A percentile compares a stretch with the other conserved stretches of the same genome.
These are phyloP conservation scores for Hydnum rufescens DNA, from an alignment of 768 basidiomycete species.

Conservation along the genomic window DNA sequence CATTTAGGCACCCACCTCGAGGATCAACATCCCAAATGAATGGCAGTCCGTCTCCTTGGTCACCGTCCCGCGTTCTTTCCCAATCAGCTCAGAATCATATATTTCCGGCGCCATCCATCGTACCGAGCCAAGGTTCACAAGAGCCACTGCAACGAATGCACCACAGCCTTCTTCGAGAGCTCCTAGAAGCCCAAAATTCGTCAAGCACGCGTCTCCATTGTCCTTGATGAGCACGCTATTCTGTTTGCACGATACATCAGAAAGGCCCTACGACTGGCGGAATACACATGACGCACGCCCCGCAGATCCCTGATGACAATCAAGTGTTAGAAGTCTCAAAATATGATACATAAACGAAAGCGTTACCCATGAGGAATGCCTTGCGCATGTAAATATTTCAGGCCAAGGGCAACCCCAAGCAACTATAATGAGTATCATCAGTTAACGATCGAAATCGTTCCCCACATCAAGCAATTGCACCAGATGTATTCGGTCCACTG, in stretches of 20 bases:
- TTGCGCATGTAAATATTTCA: background rate
- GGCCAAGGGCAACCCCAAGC: background rate
- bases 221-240: constrained; percentile 22
- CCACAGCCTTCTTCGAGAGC: constrained; percentile 21
- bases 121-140: constrained; percentile 15
- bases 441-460: no score
- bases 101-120: constrained; percentile 26
- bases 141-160: constrained; percentile 17
- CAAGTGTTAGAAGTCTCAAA: background rate
- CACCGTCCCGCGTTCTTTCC: background rate
- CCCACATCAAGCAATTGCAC: background rate
- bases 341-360: background rate
- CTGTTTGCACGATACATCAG: constrained; percentile 12
- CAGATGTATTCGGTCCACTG: background rate
- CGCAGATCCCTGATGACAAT: background rate
- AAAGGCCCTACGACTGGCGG: background rate
- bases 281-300: background rate
- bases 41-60: background rate
- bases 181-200: constrained; percentile 25
- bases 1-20: background rate
- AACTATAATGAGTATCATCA: background rate
- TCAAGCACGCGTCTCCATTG: constrained; percentile 16
- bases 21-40: background rate
- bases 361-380: background rate
- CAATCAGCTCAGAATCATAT: constrained; percentile 1